phyloP scores from a whole-genome alignment of 352 stramenopile species.

The Globisporangium radiosum region DNA sequence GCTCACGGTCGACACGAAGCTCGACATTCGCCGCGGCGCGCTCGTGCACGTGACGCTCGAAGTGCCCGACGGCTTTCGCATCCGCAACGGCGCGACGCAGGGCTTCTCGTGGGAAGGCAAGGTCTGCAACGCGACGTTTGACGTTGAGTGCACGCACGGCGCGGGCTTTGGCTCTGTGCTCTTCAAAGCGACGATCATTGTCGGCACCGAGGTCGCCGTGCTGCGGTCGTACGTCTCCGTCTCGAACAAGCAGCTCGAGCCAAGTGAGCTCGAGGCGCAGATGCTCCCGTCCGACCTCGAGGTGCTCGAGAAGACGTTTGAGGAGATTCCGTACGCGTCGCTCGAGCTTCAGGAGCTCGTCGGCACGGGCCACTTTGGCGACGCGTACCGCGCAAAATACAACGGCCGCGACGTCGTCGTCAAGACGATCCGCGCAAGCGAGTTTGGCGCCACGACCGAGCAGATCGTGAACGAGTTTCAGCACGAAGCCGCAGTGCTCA shows the following conservation, averaged over 20 bases:
- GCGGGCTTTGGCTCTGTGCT: constrained; percentile 50
- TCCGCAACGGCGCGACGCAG: constrained; percentile 57
- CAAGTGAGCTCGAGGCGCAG: constrained; percentile 39
- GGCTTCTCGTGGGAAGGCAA: constrained; percentile 70
- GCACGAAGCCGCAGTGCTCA: constrained; percentile 70
- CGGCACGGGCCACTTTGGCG: constrained; percentile 70
- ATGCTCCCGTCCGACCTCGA: constrained; percentile 59
- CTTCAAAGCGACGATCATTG: constrained; percentile 68
- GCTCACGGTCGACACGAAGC: constrained; percentile 56
- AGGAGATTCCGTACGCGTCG: constrained; percentile 60
- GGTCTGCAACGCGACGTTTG: constrained; percentile 46
- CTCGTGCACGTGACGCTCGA: constrained; percentile 73
- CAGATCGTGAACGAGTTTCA: constrained; percentile 81
- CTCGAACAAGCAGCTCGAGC: constrained; percentile 26
- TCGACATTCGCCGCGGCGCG: constrained; percentile 64
- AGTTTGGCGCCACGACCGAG: constrained; percentile 64
- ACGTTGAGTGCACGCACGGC: constrained; percentile 52
- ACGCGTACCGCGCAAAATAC: constrained; percentile 58
- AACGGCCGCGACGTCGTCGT: constrained; percentile 72
- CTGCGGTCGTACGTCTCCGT: constrained; percentile 70
- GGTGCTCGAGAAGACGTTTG: constrained; percentile 66
- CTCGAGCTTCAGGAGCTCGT: constrained; percentile 74
- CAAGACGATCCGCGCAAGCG: constrained; percentile 72
- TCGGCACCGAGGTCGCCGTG: constrained; percentile 61
- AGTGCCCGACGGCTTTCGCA: constrained; percentile 47